A percentile compares a stretch with the other conserved stretches of the same genome.
Conservation (phyloP, 2,329 filamentous ascomycete genomes). For the Diaporthe humulicola region DNA sequence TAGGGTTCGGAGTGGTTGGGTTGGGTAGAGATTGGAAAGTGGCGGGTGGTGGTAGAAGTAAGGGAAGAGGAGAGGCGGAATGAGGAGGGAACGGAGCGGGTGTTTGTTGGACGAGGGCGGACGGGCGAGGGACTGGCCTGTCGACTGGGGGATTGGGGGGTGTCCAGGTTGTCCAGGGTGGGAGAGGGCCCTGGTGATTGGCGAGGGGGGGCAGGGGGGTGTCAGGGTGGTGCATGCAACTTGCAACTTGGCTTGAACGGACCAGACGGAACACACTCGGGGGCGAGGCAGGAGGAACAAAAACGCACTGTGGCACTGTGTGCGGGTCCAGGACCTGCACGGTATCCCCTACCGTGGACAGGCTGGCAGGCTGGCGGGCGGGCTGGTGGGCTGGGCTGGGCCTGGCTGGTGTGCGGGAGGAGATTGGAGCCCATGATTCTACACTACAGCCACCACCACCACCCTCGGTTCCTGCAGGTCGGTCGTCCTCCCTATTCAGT, state of each 20-base stretch:
- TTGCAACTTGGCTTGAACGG: constrained; percentile 24
- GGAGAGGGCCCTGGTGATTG: constrained; percentile 18
- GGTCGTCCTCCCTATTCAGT: not conserved
- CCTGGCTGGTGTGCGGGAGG: constrained; percentile 1
- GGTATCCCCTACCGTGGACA: not conserved
- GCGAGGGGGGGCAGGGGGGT: not conserved
- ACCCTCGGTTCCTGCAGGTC: constrained; percentile 19
- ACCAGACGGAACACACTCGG: constrained; percentile 23
- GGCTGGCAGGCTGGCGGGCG: not conserved
- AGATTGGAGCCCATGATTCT: not conserved
- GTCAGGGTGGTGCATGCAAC: constrained; percentile 33
- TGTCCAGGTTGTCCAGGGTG: constrained; percentile 22
- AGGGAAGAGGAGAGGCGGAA: constrained; percentile 31
- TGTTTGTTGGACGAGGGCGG: constrained; percentile 36
- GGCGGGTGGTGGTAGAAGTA: constrained; percentile 38
- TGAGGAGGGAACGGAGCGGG: constrained; percentile 31
- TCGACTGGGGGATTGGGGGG: constrained; percentile 17
- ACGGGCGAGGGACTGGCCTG: constrained; percentile 32
- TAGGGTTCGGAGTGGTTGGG: constrained; percentile 37
- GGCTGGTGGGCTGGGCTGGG: too few relatives aligned
- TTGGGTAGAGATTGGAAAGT: constrained; percentile 29
- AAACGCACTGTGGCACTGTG: constrained; percentile 29
- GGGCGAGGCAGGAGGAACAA: constrained; percentile 28
- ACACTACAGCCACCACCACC: constrained; percentile 26
- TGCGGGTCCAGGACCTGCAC: not conserved